Percentiles rank a stretch among this genome's conserved stretches.
Evolutionary conservation across 257 asterid species (phyloP).

Genomic region (Lycium ferocissimum): DNA sequence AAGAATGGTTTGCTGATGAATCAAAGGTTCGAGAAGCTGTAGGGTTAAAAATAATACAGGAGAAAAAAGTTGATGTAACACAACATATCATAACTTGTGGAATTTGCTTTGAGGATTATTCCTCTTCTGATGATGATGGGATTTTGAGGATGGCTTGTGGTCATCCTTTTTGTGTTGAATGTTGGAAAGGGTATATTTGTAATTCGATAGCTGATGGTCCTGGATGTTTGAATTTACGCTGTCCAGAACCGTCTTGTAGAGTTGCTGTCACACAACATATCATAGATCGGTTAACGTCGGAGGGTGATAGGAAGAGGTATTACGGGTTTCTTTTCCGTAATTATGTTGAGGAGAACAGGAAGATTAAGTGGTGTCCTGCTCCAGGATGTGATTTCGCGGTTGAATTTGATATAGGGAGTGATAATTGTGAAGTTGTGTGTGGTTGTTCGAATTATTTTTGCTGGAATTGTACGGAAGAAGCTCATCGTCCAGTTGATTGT

Average conservation of each 20-base stretch:
- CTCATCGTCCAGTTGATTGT: slow-evolving; percentile 48
- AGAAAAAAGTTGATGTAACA: not conserved
- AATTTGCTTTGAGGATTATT: slow-evolving; percentile 37
- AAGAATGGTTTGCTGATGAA: slow-evolving; percentile 55
- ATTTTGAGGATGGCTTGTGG: slow-evolving; percentile 25
- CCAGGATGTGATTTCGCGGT: slow-evolving; percentile 34
- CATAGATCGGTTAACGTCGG: not conserved
- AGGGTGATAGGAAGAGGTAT: slow-evolving; percentile 26
- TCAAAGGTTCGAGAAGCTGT: slow-evolving; percentile 32
- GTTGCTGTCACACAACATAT: slow-evolving; percentile 30
- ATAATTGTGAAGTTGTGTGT: slow-evolving; percentile 30
- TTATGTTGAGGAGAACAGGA: slow-evolving; percentile 36
- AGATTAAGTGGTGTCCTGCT: slow-evolving; percentile 40
- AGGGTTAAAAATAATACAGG: slow-evolving; percentile 24
- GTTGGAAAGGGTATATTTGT: slow-evolving; percentile 38
- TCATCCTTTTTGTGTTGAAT: slow-evolving; percentile 37
- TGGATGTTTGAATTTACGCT: slow-evolving; percentile 35
- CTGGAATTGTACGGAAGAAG: slow-evolving; percentile 41
- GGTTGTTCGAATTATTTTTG: slow-evolving; percentile 33
- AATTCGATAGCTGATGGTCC: slow-evolving; percentile 34
- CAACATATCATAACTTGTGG: slow-evolving; percentile 28
- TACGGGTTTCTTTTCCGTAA: slow-evolving; percentile 27
- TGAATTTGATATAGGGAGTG: slow-evolving; percentile 32
- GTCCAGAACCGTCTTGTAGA: slow-evolving; percentile 39
- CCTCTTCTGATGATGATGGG: not conserved